These are phyloP conservation scores for Elsinoe ampelina DNA, from an alignment of 2,329 filamentous ascomycete species.

Conservation along the genomic window DNA sequence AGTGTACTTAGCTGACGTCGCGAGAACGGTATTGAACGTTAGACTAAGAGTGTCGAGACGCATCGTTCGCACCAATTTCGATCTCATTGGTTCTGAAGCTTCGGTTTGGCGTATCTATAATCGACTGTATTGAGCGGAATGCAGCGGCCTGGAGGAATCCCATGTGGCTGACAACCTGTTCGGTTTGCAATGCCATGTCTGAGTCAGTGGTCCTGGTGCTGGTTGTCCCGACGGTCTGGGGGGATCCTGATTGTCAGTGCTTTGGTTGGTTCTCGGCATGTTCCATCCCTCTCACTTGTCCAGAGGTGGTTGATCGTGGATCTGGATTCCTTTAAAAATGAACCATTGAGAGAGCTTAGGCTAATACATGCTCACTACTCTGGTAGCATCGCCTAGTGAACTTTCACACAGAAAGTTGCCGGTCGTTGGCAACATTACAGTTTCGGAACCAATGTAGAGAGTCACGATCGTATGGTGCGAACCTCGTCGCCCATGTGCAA, in stretches of 20 bases:
- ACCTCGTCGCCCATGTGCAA: neutral
- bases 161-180: neutral
- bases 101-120: neutral
- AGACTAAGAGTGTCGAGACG: neutral
- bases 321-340: too few species aligned
- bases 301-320: too few species aligned
- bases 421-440: slow-evolving; percentile 3
- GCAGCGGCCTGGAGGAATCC: neutral
- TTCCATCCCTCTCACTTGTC: neutral
- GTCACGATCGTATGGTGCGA: neutral
- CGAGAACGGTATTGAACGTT: neutral
- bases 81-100: neutral
- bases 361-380: too few species aligned
- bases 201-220: neutral
- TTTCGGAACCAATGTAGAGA: neutral
- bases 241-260: neutral
- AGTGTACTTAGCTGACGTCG: neutral
- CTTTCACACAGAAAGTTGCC: neutral
- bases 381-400: neutral
- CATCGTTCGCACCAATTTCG: neutral
- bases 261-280: neutral
- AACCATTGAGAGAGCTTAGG: too few species aligned
- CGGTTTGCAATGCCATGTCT: neutral
- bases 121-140: neutral
- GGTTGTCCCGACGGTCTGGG: neutral